Conservation (phyloP, 495 filamentous ascomycete genomes). For the Pyrenula massariospora region DNA sequence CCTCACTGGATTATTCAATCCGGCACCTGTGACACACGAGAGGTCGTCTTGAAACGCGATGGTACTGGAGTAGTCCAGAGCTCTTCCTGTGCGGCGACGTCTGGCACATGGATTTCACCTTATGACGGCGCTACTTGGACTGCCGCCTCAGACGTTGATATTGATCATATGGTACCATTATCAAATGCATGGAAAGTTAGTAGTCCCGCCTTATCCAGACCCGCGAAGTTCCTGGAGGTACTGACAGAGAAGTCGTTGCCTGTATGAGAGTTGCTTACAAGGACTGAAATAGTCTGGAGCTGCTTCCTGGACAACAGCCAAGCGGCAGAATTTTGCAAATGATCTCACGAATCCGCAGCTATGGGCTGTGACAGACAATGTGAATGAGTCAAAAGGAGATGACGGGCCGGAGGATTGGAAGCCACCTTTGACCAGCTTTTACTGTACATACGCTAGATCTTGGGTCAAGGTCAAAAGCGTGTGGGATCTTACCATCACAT, state of each 20-base stretch:
- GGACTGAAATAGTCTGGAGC: slow-evolving; percentile 37
- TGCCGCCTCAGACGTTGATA: slow-evolving; percentile 51
- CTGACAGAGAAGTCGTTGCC: too few relatives aligned
- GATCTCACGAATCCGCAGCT: slow-evolving; percentile 60
- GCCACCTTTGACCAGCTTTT: slow-evolving; percentile 45
- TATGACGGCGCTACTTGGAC: slow-evolving; percentile 65
- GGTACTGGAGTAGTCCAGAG: slow-evolving; percentile 40
- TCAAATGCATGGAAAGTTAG: slow-evolving; percentile 62
- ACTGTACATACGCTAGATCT: slow-evolving; percentile 63
- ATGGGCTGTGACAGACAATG: slow-evolving; percentile 61
- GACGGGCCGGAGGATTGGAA: slow-evolving; percentile 62
- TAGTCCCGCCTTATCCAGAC: too few relatives aligned
- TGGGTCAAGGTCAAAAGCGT: slow-evolving; percentile 60
- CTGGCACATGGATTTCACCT: slow-evolving; percentile 50
- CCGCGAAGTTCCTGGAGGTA: too few relatives aligned
- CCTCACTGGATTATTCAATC: slow-evolving; percentile 54
- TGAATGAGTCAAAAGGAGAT: slow-evolving; percentile 61
- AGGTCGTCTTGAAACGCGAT: slow-evolving; percentile 58
- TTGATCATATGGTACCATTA: slow-evolving; percentile 67
- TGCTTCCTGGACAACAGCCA: slow-evolving; percentile 42
- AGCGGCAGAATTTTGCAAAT: slow-evolving; percentile 58
- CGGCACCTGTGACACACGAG: slow-evolving; percentile 53
- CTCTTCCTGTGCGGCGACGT: slow-evolving; percentile 40
- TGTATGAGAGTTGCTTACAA: too few relatives aligned
- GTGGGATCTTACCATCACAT: slow-evolving; percentile 45